phyloP scores from a whole-genome alignment of 139 green algal species.

The Tetraselmis striata region DNA sequence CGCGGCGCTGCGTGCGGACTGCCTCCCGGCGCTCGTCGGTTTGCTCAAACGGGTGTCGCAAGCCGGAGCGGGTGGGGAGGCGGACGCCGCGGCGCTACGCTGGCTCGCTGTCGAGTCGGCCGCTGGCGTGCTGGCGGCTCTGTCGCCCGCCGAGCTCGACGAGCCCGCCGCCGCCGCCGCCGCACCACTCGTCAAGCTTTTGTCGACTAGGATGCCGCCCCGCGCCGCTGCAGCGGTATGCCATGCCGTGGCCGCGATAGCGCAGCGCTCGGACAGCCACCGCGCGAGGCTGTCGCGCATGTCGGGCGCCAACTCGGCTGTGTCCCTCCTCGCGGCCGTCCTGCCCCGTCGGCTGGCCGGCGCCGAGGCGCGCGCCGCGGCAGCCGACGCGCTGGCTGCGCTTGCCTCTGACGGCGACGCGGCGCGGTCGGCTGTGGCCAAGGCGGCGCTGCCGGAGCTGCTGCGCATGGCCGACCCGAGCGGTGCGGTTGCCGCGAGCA shows the following conservation, averaged over 20 bases:
- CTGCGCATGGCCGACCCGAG: no score
- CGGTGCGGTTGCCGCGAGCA: no score
- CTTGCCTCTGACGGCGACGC: background rate
- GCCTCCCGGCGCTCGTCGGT: background rate
- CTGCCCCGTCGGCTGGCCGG: background rate
- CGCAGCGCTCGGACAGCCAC: background rate
- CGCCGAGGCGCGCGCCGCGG: background rate
- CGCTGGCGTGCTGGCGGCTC: background rate
- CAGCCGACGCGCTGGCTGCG: background rate
- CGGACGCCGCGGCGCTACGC: no score
- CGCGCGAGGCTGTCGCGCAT: background rate
- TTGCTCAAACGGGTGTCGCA: background rate
- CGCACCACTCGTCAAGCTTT: background rate
- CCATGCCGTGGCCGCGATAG: background rate
- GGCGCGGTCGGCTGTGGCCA: background rate
- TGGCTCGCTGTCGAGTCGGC: background rate
- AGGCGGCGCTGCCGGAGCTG: no score
- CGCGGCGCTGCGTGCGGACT: background rate
- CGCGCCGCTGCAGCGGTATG: background rate
- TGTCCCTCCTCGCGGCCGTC: background rate
- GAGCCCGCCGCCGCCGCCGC: no score
- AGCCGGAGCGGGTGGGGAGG: background rate
- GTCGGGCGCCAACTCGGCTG: background rate
- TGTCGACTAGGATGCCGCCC: background rate
- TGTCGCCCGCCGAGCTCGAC: background rate